phyloP scores from a whole-genome alignment of 176 grass and related monocot genomes.

The Oryza longistaminata region DNA sequence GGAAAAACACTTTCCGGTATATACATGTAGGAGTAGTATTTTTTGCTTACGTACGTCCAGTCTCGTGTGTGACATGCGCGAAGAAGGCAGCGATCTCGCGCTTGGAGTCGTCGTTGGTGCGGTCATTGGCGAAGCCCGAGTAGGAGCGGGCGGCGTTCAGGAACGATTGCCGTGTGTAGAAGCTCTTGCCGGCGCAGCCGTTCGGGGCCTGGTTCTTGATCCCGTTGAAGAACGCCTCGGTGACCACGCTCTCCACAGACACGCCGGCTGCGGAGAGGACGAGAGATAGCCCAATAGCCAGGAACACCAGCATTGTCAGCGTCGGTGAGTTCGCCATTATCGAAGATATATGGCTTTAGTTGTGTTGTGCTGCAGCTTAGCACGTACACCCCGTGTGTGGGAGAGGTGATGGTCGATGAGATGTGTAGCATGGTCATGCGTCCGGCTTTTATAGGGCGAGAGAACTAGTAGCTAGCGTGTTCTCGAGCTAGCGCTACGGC shows the following conservation, averaged over 20 bases:
- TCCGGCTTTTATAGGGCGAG: not conserved
- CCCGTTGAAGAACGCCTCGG: conserved; percentile 41
- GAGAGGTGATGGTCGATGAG: not conserved
- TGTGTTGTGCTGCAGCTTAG: not conserved
- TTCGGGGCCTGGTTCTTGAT: conserved; percentile 47
- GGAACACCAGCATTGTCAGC: not conserved
- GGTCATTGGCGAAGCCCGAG: conserved; percentile 44
- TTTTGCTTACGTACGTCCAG: no score
- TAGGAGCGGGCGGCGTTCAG: conserved; percentile 23
- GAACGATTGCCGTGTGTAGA: conserved; percentile 57
- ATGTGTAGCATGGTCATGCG: not conserved
- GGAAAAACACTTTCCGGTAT: no score
- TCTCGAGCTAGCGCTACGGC: not conserved
- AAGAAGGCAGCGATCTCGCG: conserved; percentile 85
- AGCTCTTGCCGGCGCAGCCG: conserved; percentile 54
- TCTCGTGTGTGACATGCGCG: conserved; percentile 63
- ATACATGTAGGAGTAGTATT: no score
- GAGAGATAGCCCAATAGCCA: not conserved
- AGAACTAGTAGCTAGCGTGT: not conserved
- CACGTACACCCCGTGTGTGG: not conserved
- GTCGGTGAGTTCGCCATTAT: conserved; percentile 28
- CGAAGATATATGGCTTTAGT: not conserved
- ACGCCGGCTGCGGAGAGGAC: not conserved
- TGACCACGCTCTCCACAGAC: conserved; percentile 19
- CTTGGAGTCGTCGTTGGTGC: conserved; percentile 48